A percentile compares a stretch with the other conserved stretches of the same genome.
Evolutionary conservation across 139 green algal species (phyloP).

Genomic region (Ulvella scutata): DNA sequence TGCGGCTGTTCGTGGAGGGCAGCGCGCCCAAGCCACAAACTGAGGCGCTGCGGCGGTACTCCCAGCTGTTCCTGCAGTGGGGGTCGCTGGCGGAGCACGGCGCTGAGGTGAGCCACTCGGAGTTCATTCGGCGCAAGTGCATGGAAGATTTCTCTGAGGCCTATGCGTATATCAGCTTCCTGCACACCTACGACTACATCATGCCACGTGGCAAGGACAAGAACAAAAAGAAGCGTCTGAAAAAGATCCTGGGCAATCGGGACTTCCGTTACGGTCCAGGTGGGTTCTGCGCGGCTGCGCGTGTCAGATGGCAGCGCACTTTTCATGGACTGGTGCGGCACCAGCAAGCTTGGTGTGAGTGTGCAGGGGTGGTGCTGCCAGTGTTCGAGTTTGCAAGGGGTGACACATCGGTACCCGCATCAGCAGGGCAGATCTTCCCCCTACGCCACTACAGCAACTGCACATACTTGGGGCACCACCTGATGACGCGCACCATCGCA

Average conservation of each 20-base stretch:
- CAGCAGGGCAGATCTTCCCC: background rate
- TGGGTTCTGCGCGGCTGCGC: background rate
- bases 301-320: too few relatives aligned
- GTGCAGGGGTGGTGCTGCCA: background rate
- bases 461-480: background rate
- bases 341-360: too few relatives aligned
- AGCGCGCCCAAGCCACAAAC: background rate
- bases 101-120: background rate
- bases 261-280: background rate
- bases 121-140: background rate
- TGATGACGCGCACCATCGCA: background rate
- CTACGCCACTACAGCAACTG: background rate
- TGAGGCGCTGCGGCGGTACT: background rate
- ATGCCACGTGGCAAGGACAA: background rate
- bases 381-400: background rate
- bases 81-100: background rate
- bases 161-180: too few relatives aligned
- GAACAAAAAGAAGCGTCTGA: background rate
- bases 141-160: too few relatives aligned
- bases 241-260: background rate
- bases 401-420: too few relatives aligned
- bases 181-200: too few relatives aligned
- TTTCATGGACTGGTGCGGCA: too few relatives aligned
- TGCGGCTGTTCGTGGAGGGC: background rate
- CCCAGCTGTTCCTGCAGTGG: background rate